These are phyloP conservation scores for Leucoagaricus sp. DNA, from an alignment of 1,284 basidiomycete genomes.

Conservation along the genomic window DNA sequence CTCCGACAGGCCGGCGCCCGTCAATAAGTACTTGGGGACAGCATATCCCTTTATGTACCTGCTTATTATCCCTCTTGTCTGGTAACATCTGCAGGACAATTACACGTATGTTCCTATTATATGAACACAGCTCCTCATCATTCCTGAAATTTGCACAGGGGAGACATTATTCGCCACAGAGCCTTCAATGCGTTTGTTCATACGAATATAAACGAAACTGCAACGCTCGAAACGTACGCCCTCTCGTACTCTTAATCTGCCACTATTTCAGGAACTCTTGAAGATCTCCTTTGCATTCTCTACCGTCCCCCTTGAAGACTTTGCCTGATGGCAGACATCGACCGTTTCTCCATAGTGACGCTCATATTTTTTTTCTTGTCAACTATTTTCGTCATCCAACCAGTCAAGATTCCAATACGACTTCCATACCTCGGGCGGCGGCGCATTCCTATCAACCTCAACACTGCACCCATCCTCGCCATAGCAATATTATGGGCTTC, in stretches of 20 bases:
- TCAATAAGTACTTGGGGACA: no score
- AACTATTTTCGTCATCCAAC: slow-evolving; percentile 72
- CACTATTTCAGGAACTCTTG: not conserved
- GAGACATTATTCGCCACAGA: not conserved
- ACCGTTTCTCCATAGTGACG: slow-evolving; percentile 59
- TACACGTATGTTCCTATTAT: not conserved
- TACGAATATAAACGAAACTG: not conserved
- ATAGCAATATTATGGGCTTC: slow-evolving; percentile 80
- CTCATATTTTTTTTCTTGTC: slow-evolving; percentile 75
- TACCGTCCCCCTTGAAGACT: not conserved
- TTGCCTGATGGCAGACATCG: slow-evolving; percentile 36
- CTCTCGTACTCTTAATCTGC: not conserved
- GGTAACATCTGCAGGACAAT: no score
- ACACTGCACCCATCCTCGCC: slow-evolving; percentile 77
- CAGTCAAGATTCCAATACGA: slow-evolving; percentile 54
- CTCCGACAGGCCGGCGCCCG: no score
- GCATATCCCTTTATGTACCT: no score
- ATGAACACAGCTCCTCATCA: not conserved
- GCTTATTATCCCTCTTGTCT: no score
- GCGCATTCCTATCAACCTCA: slow-evolving; percentile 61
- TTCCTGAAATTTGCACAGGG: no score
- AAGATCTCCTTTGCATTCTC: not conserved
- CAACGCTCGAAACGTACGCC: not conserved
- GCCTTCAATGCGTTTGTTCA: not conserved
- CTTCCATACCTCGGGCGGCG: slow-evolving; percentile 29